phyloP scores from a whole-genome alignment of 495 filamentous ascomycete species.

The Mycothermus thermophilus region DNA sequence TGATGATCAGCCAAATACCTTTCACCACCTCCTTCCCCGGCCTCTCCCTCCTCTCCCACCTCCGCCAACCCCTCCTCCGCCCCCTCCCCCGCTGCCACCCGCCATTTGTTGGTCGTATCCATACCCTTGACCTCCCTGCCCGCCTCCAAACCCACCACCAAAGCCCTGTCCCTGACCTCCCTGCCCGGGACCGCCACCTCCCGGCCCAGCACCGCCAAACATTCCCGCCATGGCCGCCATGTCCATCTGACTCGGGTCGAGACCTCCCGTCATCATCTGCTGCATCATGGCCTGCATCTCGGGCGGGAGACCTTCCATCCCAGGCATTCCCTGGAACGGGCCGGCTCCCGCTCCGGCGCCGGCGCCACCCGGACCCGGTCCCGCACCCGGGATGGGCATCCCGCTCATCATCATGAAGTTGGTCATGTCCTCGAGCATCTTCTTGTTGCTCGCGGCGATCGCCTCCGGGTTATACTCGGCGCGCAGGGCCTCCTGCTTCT shows the following conservation, averaged over 20 bases:
- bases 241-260: conserved; percentile 64
- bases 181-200: conserved; percentile 27
- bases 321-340: conserved; percentile 39
- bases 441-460: conserved; percentile 57
- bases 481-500: conserved; percentile 69
- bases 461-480: conserved; percentile 47
- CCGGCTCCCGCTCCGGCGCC: neutral
- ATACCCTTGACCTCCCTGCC: conserved; percentile 40
- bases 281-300: conserved; percentile 77
- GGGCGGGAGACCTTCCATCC: conserved; percentile 56
- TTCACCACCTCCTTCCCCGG: conserved; percentile 22
- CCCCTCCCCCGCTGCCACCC: too few species aligned
- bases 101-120: conserved; percentile 47
- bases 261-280: conserved; percentile 67
- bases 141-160: conserved; percentile 34
- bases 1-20: too few species aligned
- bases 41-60: conserved; percentile 33
- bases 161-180: conserved; percentile 34
- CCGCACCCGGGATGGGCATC: conserved; percentile 3
- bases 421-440: conserved; percentile 79
- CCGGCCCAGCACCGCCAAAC: conserved; percentile 31
- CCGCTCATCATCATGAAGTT: conserved; percentile 72
- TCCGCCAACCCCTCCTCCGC: conserved; percentile 26
- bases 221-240: conserved; percentile 30
- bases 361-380: neutral